Evolutionary conservation across 2,329 filamentous ascomycete species (phyloP).

Genomic region (Trichothecium sympodiale): DNA sequence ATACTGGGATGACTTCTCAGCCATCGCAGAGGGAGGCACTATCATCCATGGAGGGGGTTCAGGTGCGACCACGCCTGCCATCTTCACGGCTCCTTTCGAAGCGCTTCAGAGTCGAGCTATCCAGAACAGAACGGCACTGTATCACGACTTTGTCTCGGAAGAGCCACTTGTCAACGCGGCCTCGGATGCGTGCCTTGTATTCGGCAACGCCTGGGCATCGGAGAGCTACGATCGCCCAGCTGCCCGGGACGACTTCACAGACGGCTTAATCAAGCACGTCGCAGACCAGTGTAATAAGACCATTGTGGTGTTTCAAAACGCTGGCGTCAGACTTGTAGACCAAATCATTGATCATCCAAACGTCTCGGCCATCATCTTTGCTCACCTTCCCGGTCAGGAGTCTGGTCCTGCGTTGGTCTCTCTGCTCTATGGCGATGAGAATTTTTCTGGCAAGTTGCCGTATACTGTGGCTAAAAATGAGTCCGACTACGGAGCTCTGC

Average conservation of each 20-base stretch:
- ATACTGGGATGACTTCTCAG: conserved; percentile 14
- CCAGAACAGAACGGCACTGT: conserved; percentile 44
- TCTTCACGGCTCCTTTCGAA: conserved; percentile 41
- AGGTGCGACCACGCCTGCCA: conserved; percentile 33
- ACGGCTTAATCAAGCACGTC: conserved; percentile 44
- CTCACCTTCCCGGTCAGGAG: conserved; percentile 54
- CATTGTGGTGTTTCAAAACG: conserved; percentile 54
- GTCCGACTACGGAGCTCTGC: conserved; percentile 40
- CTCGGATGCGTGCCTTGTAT: conserved; percentile 56
- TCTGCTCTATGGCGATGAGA: conserved; percentile 45
- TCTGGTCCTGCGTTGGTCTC: conserved; percentile 43
- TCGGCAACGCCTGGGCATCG: conserved; percentile 57
- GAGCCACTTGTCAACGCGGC: conserved; percentile 35
- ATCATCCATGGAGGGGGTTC: conserved; percentile 17
- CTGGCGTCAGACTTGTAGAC: conserved; percentile 49
- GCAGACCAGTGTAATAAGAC: conserved; percentile 50
- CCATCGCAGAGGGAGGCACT: conserved; percentile 32
- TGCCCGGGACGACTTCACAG: conserved; percentile 55
- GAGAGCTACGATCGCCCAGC: conserved; percentile 57
- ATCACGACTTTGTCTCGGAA: conserved; percentile 44
- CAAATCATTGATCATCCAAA: conserved; percentile 52
- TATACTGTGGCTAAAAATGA: conserved; percentile 49
- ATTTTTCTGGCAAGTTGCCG: conserved; percentile 46
- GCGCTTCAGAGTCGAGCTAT: conserved; percentile 39
- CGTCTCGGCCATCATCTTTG: conserved; percentile 52